These are phyloP conservation scores for Pontederia paniculata DNA, from an alignment of 176 grass and related monocot genomes.

Conservation along the genomic window DNA sequence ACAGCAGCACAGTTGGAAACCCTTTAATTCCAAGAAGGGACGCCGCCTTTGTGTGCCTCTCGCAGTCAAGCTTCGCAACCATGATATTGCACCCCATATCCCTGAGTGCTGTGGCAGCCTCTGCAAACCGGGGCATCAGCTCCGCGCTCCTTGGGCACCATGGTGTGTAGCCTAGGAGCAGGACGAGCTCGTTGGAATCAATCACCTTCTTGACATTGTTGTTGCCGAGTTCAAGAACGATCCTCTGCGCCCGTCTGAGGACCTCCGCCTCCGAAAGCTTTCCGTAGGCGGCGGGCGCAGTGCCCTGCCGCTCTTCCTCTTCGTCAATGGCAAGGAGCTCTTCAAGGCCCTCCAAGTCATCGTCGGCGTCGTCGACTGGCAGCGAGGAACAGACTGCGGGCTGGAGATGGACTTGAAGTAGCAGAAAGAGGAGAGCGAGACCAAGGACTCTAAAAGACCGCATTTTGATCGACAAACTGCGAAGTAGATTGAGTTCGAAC, in stretches of 20 bases:
- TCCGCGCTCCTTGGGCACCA: conserved; percentile 82
- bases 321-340: conserved; percentile 77
- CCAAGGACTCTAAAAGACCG: too few species aligned
- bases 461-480: too few species aligned
- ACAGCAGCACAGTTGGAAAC: conserved; percentile 75
- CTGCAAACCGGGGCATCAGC: conserved; percentile 88
- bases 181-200: conserved; percentile 44
- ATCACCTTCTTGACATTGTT: conserved; percentile 60
- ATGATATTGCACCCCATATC: conserved; percentile 61
- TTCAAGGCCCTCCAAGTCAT: conserved; percentile 31
- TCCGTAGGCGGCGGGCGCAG: background rate
- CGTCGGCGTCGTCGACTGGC: conserved; percentile 33
- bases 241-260: conserved; percentile 59
- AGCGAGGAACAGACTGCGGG: background rate
- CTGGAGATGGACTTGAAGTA: background rate
- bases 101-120: conserved; percentile 66
- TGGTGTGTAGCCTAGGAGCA: conserved; percentile 80
- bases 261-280: conserved; percentile 33
- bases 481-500: too few species aligned
- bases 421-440: background rate
- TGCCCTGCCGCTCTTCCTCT: conserved; percentile 27
- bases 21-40: conserved; percentile 56
- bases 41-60: conserved; percentile 73
- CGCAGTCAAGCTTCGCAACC: conserved; percentile 84
- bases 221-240: conserved; percentile 79